Conservation (phyloP, 148 eudicot genomes). For the Euryodendron excelsum region DNA sequence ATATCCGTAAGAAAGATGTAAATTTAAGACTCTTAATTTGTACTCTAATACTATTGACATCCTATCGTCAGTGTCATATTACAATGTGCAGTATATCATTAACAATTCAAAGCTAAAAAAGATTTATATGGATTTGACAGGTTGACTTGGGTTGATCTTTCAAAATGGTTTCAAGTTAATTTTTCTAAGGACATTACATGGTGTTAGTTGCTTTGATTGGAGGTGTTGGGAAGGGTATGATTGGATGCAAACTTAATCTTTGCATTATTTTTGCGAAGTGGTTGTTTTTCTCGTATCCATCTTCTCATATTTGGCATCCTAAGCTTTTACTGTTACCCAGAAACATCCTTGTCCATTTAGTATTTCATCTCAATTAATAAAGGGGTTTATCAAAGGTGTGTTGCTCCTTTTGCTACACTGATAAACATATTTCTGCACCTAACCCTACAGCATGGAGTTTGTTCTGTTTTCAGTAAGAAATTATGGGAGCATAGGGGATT, state of each 20-base stretch:
- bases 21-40: not conserved
- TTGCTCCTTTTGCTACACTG: too few relatives aligned
- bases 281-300: not conserved
- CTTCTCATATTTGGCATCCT: not conserved
- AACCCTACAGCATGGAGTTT: too few relatives aligned
- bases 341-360: too few relatives aligned
- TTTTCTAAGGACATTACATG: not conserved
- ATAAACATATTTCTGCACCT: too few relatives aligned
- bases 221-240: not conserved
- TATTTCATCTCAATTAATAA: too few relatives aligned
- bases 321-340: not conserved
- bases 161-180: too few relatives aligned
- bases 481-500: not conserved
- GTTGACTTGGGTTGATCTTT: not conserved
- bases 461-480: too few relatives aligned
- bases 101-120: not conserved
- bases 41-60: not conserved
- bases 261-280: not conserved
- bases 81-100: not conserved
- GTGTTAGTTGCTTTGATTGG: not conserved
- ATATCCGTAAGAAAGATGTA: not conserved
- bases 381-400: too few relatives aligned
- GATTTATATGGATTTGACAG: not conserved
- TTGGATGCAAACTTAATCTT: not conserved
- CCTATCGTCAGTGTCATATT: not conserved